These are phyloP conservation scores for Excoecaria cochinchinensis DNA, from an alignment of 345 rosid species.

Conservation along the genomic window DNA sequence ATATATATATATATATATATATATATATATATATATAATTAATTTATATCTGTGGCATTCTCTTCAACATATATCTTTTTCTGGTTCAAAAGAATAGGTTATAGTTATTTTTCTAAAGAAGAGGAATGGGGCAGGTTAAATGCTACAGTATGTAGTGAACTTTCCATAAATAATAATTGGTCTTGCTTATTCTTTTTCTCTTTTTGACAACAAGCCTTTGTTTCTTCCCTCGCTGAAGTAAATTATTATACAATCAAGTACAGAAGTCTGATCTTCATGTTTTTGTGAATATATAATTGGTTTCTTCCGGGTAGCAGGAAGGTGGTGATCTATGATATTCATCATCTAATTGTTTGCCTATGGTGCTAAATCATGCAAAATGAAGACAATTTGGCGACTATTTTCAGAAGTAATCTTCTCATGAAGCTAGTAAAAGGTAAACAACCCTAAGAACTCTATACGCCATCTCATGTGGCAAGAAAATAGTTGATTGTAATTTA, in stretches of 20 bases:
- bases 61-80: neutral
- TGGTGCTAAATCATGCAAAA: neutral
- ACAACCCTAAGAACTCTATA: neutral
- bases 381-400: neutral
- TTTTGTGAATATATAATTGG: neutral
- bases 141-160: neutral
- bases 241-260: no score
- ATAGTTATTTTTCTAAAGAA: neutral
- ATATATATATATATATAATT: no score
- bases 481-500: neutral
- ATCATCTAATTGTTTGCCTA: neutral
- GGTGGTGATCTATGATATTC: neutral
- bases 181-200: neutral
- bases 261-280: neutral
- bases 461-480: neutral
- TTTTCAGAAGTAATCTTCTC: neutral
- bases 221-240: neutral
- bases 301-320: neutral
- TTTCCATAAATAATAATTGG: neutral
- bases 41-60: neutral
- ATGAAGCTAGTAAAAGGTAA: neutral
- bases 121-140: neutral
- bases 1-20: no score
- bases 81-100: neutral
- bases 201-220: neutral